Percentiles rank a stretch among this genome's conserved stretches.
Evolutionary conservation across 768 basidiomycete genomes (phyloP).

Genomic region (Mycena filopes): DNA sequence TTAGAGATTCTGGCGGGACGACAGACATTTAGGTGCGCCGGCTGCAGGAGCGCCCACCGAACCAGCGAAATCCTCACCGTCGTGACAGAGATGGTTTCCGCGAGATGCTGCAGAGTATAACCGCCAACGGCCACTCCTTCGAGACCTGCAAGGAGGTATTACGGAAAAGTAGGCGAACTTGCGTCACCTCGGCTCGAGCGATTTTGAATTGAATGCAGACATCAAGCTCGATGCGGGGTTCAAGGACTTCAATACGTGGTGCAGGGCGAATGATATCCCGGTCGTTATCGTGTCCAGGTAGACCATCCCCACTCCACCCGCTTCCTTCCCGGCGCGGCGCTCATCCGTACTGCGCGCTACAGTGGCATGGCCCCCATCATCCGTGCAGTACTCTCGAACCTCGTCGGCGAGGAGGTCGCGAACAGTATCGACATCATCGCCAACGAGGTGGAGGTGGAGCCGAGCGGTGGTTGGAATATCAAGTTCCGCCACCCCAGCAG

Average conservation of each 20-base stretch:
- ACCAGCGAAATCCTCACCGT: background rate
- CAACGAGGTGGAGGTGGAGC: slow-evolving; percentile 81
- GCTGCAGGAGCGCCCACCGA: slow-evolving; percentile 31
- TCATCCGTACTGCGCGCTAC: slow-evolving; percentile 12
- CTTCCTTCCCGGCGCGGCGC: background rate
- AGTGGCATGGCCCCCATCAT: slow-evolving; percentile 97
- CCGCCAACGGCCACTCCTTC: slow-evolving; percentile 78
- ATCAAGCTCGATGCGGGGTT: slow-evolving; percentile 91
- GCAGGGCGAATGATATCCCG: slow-evolving; percentile 82
- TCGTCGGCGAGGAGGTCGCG: slow-evolving; percentile 79
- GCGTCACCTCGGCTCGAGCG: slow-evolving; percentile 9
- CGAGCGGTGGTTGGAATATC: slow-evolving; percentile 82
- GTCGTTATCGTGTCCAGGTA: slow-evolving; percentile 94
- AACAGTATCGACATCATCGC: slow-evolving; percentile 89
- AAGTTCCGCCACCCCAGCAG: slow-evolving; percentile 90
- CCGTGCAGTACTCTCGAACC: slow-evolving; percentile 86
- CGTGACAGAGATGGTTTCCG: slow-evolving; percentile 84
- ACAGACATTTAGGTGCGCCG: slow-evolving; percentile 72
- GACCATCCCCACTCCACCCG: slow-evolving; percentile 22
- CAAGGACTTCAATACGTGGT: slow-evolving; percentile 87
- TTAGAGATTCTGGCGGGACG: slow-evolving; percentile 73
- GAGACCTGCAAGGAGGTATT: slow-evolving; percentile 87
- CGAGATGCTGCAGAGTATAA: slow-evolving; percentile 86
- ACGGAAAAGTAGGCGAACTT: slow-evolving; percentile 65
- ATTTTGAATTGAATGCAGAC: slow-evolving; percentile 56